These are phyloP conservation scores for Pholiota molesta DNA, from an alignment of 768 basidiomycete genomes.

Conservation along the genomic window DNA sequence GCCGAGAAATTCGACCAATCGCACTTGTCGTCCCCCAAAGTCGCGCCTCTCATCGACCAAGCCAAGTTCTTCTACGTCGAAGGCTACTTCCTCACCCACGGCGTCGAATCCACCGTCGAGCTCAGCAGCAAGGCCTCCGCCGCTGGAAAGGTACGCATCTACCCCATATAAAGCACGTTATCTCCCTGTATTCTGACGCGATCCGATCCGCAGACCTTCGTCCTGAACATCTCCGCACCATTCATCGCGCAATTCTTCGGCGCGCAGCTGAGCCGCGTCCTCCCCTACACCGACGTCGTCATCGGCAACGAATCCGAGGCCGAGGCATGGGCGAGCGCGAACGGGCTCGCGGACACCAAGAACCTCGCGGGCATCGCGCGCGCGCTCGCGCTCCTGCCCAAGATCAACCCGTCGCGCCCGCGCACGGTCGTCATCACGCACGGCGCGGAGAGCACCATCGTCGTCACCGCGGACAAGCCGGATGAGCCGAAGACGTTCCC, in stretches of 20 bases:
- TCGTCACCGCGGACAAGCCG: slow-evolving; percentile 64
- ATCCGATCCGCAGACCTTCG: slow-evolving; percentile 63
- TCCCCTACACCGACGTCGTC: slow-evolving; percentile 86
- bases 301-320: slow-evolving; percentile 99
- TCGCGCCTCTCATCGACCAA: slow-evolving; percentile 75
- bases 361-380: slow-evolving; percentile 72
- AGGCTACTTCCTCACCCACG: slow-evolving; percentile 97
- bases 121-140: slow-evolving; percentile 78
- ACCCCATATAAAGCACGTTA: background rate
- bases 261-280: slow-evolving; percentile 74
- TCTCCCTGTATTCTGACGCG: background rate
- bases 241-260: slow-evolving; percentile 97
- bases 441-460: slow-evolving; percentile 76
- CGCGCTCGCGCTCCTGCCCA: slow-evolving; percentile 73
- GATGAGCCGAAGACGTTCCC: slow-evolving; percentile 57
- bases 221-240: slow-evolving; percentile 93
- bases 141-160: slow-evolving; percentile 64
- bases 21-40: slow-evolving; percentile 75
- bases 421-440: slow-evolving; percentile 92
- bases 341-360: slow-evolving; percentile 66
- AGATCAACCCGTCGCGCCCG: slow-evolving; percentile 74
- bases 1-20: slow-evolving; percentile 88
- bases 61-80: slow-evolving; percentile 94
- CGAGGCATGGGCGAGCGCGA: slow-evolving; percentile 77
- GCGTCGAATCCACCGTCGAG: slow-evolving; percentile 67